These are phyloP conservation scores for Clathrus columnatus DNA, from an alignment of 768 basidiomycete species.

Conservation along the genomic window DNA sequence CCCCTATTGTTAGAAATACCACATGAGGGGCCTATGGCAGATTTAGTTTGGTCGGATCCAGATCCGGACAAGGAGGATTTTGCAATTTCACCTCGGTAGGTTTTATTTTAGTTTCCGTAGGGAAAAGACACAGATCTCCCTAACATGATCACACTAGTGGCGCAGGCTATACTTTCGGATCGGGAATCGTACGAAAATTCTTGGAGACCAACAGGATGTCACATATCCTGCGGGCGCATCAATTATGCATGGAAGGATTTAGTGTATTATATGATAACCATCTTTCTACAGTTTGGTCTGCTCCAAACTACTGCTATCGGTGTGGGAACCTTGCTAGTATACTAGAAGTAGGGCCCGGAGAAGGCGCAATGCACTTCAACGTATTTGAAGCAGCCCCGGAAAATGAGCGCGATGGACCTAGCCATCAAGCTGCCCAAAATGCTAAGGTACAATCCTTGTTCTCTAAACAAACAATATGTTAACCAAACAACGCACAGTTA, in stretches of 20 bases:
- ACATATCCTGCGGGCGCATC: conserved; percentile 95
- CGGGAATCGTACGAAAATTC: conserved; percentile 96
- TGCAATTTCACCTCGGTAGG: conserved; percentile 93
- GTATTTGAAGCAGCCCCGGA: conserved; percentile 98
- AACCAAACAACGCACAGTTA: conserved; percentile 34
- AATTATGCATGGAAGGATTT: conserved; percentile 99
- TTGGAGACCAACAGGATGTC: conserved; percentile 93
- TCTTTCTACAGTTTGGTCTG: conserved; percentile 96
- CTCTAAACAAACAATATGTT: conserved; percentile 3
- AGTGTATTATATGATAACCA: conserved; percentile 95
- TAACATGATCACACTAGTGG: conserved; percentile 46
- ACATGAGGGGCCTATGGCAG: conserved; percentile 99
- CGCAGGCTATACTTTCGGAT: conserved; percentile 97
- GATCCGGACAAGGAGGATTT: conserved; percentile 99
- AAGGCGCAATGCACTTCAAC: conserved; percentile 78
- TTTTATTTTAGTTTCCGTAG: conserved; percentile 3
- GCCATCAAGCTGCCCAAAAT: conserved; percentile 65
- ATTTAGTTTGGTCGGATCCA: conserved; percentile 99
- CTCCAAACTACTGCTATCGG: conserved; percentile 97
- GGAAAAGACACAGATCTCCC: not conserved
- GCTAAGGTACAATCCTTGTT: conserved; percentile 28
- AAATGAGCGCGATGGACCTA: conserved; percentile 89
- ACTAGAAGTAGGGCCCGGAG: conserved; percentile 88
- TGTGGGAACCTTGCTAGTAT: conserved; percentile 98
- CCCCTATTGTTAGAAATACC: conserved; percentile 71